Base-by-base conservation (phyloP, 192 early-diverging fungal genomes). In the Phycomyces blakesleeanus region DNA sequence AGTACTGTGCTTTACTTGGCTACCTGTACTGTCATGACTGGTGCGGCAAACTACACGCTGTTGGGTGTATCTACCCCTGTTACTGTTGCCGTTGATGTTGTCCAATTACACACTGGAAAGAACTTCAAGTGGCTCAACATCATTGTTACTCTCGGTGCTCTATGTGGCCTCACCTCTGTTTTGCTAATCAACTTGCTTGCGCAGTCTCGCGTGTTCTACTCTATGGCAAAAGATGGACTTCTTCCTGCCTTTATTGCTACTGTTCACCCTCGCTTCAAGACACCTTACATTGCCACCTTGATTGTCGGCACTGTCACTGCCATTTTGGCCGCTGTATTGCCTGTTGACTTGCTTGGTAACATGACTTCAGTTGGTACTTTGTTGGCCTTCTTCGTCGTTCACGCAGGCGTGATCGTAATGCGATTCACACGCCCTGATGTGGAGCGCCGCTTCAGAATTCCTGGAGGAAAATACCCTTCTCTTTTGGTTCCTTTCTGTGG, bases 201-300 rank as follows among this genome's bases (percentile, higher is more conserved):
- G 38, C 94, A 96, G 74, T 88, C 93, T 3, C 92, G 94, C 60
- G 91, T 96, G 44, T 89, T 94, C 54, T 85, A 88, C 37, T 77
- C 89, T 27, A 94, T 96, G 94, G 87, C 92, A 20, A 71, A 85
- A 40, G 94, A 96, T 74, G 93, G 94, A 5, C 69, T 96, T 29
- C 78, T 96, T n/a, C 92, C 93, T 1, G 40, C 72, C 14, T 58
- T 84, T 15, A 88, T 94, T 62, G 80, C 85, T 22, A 82, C 83
- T 38, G 72, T 93, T 29, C 87, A 95, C 66, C 83, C 80, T 11
- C 64, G 76, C 0, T 87, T 88, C 79, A 78, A 83, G 74, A 95
- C 91, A 1, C 93, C 93, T 10, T 85, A 87, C 41, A 64, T 90
- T 25, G 75, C 89, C 12, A 94, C 91, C 4, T 51, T 90, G 29